Evolutionary conservation across 2,329 filamentous ascomycete species (phyloP).

Genomic region (Berkeleyomyces basicola): DNA sequence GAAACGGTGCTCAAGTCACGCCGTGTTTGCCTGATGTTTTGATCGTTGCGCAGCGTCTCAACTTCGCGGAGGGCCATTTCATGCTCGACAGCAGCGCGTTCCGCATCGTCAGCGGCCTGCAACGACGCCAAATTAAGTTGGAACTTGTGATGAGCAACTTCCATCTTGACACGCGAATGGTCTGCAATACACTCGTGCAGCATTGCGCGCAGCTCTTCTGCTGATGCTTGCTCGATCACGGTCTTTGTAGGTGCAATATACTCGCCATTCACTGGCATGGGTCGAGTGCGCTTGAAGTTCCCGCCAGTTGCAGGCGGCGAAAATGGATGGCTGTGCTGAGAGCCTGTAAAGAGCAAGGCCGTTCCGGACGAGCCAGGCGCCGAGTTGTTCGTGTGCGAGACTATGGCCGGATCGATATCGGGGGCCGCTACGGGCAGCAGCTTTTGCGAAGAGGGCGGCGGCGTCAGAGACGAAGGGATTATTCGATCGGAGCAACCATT

Average conservation of each 20-base stretch:
- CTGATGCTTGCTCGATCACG: slow-evolving; percentile 35
- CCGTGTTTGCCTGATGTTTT: slow-evolving; percentile 47
- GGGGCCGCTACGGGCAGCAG: neutral
- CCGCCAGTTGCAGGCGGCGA: slow-evolving; percentile 35
- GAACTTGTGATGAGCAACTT: slow-evolving; percentile 76
- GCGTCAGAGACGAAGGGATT: slow-evolving; percentile 41
- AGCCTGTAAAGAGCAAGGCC: slow-evolving; percentile 13
- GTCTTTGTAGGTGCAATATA: slow-evolving; percentile 31
- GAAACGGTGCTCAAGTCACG: slow-evolving; percentile 35
- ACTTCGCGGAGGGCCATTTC: slow-evolving; percentile 82
- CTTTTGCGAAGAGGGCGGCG: slow-evolving; percentile 33
- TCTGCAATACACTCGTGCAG: slow-evolving; percentile 38
- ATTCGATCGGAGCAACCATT: slow-evolving; percentile 29
- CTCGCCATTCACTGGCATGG: slow-evolving; percentile 21
- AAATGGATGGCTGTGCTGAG: slow-evolving; percentile 32
- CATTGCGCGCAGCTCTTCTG: slow-evolving; percentile 40
- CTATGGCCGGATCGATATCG: neutral
- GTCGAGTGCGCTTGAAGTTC: slow-evolving; percentile 1
- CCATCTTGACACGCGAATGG: slow-evolving; percentile 52
- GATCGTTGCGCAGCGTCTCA: slow-evolving; percentile 60
- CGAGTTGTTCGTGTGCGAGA: neutral
- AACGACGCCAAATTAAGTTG: slow-evolving; percentile 74
- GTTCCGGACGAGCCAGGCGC: slow-evolving; percentile 19
- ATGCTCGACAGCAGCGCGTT: slow-evolving; percentile 78
- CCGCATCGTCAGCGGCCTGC: slow-evolving; percentile 69